phyloP scores from a whole-genome alignment of 2,329 filamentous ascomycete genomes.

The Zelopaecilomyces penicillatus region DNA sequence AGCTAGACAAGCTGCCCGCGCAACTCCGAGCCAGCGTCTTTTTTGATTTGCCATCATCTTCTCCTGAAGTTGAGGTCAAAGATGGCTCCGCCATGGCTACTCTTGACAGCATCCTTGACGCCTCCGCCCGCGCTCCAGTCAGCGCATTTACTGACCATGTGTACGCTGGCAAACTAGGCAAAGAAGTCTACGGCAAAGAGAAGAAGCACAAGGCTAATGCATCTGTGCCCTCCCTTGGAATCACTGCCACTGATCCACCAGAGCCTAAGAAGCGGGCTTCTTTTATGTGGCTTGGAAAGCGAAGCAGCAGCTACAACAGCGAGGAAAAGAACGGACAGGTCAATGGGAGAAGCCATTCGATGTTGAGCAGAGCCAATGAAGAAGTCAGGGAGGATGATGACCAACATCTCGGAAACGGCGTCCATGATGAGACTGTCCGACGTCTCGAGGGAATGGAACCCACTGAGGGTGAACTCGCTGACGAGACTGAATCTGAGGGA shows the following conservation, averaged over 20 bases:
- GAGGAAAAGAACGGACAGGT: slow-evolving; percentile 18
- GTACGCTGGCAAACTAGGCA: slow-evolving; percentile 66
- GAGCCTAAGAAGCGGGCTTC: slow-evolving; percentile 39
- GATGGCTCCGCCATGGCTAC: slow-evolving; percentile 81
- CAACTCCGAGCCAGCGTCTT: slow-evolving; percentile 86
- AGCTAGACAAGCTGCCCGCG: slow-evolving; percentile 51
- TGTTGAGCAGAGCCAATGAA: too few species aligned
- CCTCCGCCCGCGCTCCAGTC: slow-evolving; percentile 79
- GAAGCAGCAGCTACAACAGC: slow-evolving; percentile 22
- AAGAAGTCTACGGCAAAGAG: slow-evolving; percentile 62
- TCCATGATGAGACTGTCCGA: background rate
- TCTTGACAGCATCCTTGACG: slow-evolving; percentile 84
- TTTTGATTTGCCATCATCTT: slow-evolving; percentile 62
- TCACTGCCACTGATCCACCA: slow-evolving; percentile 12
- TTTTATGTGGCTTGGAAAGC: slow-evolving; percentile 39
- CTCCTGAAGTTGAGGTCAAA: slow-evolving; percentile 48
- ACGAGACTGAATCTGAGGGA: slow-evolving; percentile 37
- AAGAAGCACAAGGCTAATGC: slow-evolving; percentile 39
- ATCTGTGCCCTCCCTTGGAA: slow-evolving; percentile 17
- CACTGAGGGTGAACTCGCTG: slow-evolving; percentile 30
- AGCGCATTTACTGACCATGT: slow-evolving; percentile 86
- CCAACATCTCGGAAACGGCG: too few species aligned
- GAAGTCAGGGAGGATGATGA: too few species aligned
- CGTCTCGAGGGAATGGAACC: background rate
- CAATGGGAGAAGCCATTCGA: too few species aligned